A percentile compares a stretch with the other conserved stretches of the same genome.
These are phyloP conservation scores for Aplosporella prunicola DNA, from an alignment of 2,329 filamentous ascomycete species.

Conservation along the genomic window DNA sequence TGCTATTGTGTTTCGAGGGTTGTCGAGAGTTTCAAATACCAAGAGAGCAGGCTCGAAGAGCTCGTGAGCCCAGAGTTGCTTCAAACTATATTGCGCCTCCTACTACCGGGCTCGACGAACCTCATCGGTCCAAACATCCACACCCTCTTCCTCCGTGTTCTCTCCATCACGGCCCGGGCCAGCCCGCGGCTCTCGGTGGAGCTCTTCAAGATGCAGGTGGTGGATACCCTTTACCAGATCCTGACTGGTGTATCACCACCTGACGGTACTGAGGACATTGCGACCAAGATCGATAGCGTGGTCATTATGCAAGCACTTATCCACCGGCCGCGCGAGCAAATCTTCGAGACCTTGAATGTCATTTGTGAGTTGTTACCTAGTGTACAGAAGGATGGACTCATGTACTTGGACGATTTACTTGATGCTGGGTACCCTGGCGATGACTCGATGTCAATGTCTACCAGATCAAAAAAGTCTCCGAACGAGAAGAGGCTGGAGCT, in stretches of 20 bases:
- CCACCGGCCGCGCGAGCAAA: slow-evolving; percentile 87
- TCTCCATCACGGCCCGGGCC: slow-evolving; percentile 81
- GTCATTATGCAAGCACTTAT: slow-evolving; percentile 98
- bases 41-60: slow-evolving; percentile 80
- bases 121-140: slow-evolving; percentile 90
- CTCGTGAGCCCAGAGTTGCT: slow-evolving; percentile 83
- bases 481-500: slow-evolving; percentile 77
- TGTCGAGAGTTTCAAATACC: slow-evolving; percentile 91
- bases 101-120: slow-evolving; percentile 91
- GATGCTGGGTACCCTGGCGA: slow-evolving; percentile 41
- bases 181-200: slow-evolving; percentile 82
- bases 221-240: slow-evolving; percentile 96
- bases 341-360: slow-evolving; percentile 94
- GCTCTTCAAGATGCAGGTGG: slow-evolving; percentile 90
- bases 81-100: slow-evolving; percentile 71
- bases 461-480: slow-evolving; percentile 45
- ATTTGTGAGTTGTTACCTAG: slow-evolving; percentile 88
- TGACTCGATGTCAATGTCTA: slow-evolving; percentile 34
- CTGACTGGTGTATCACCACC: slow-evolving; percentile 92
- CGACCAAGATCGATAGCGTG: slow-evolving; percentile 85
- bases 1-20: slow-evolving; percentile 92
- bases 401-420: slow-evolving; percentile 42
- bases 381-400: slow-evolving; percentile 49
- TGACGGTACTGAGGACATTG: slow-evolving; percentile 63
- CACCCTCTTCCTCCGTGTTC: slow-evolving; percentile 86